phyloP scores from a whole-genome alignment of 2,329 filamentous ascomycete species.

The Pseudogymnoascus verrucosus region DNA sequence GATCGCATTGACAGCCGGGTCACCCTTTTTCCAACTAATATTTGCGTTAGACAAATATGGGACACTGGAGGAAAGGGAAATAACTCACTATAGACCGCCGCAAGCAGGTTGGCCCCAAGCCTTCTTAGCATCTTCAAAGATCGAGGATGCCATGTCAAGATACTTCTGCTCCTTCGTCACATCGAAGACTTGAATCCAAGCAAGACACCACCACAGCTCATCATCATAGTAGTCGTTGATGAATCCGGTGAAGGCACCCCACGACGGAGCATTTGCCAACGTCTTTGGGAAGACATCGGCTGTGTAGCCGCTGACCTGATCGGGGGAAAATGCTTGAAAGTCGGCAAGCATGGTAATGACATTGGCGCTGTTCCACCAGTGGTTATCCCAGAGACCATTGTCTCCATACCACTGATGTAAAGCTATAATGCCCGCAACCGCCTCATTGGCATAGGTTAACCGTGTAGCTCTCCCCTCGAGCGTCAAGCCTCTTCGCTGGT shows the following conservation, averaged over 20 bases:
- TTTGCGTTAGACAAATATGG: conserved; percentile 4
- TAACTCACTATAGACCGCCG: conserved; percentile 40
- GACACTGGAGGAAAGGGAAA: background rate
- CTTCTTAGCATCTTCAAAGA: conserved; percentile 49
- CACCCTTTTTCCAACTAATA: conserved; percentile 44
- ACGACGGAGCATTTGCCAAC: conserved; percentile 18
- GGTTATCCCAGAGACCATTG: conserved; percentile 54
- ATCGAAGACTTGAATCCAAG: conserved; percentile 49
- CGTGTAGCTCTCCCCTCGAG: conserved; percentile 13
- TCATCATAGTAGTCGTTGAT: conserved; percentile 51
- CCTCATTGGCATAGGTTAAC: conserved; percentile 20
- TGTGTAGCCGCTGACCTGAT: conserved; percentile 14
- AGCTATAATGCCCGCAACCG: conserved; percentile 30
- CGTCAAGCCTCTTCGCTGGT: background rate
- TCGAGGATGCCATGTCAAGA: conserved; percentile 42
- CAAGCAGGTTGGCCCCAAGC: conserved; percentile 42
- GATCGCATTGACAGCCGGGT: conserved; percentile 46
- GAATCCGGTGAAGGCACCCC: conserved; percentile 34
- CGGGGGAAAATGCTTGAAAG: conserved; percentile 27
- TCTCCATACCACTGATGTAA: conserved; percentile 52
- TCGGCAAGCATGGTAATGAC: conserved; percentile 56
- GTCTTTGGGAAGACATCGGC: conserved; percentile 20
- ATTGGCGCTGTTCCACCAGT: conserved; percentile 70
- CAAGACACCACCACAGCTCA: conserved; percentile 57
- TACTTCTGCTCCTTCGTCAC: conserved; percentile 44